phyloP scores from a whole-genome alignment of 768 basidiomycete genomes.

The Rubroboletus pulcherrimus region DNA sequence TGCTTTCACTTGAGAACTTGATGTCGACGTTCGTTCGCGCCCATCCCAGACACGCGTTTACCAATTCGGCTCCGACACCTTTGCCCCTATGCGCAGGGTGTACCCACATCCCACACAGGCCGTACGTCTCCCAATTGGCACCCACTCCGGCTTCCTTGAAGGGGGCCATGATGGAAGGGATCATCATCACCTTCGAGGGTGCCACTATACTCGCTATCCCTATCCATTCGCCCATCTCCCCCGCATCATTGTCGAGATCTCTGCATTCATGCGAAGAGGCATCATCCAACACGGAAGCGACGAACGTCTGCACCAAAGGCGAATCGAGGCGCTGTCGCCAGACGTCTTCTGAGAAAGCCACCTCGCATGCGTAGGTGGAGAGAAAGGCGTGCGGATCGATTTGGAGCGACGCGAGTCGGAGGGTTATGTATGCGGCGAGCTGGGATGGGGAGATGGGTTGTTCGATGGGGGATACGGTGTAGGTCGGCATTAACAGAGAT shows the following conservation, averaged over 20 bases:
- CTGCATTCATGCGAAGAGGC: neutral
- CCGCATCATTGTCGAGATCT: neutral
- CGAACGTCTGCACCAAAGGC: slow-evolving; percentile 9
- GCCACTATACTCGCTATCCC: slow-evolving; percentile 12
- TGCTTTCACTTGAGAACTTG: slow-evolving; percentile 1
- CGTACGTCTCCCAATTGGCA: slow-evolving; percentile 19
- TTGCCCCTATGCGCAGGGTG: slow-evolving; percentile 27
- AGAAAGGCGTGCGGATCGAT: slow-evolving; percentile 19
- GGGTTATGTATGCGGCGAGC: slow-evolving; percentile 20
- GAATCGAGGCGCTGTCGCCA: slow-evolving; percentile 23
- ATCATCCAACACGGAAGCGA: slow-evolving; percentile 9
- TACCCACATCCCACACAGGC: slow-evolving; percentile 27
- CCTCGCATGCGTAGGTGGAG: slow-evolving; percentile 24
- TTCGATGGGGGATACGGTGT: slow-evolving; percentile 17
- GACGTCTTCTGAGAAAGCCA: slow-evolving; percentile 16
- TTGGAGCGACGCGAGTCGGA: slow-evolving; percentile 24
- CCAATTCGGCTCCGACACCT: slow-evolving; percentile 16
- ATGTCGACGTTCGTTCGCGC: slow-evolving; percentile 15
- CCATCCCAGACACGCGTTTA: slow-evolving; percentile 24
- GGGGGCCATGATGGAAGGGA: slow-evolving; percentile 1
- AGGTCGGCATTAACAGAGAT: slow-evolving; percentile 1
- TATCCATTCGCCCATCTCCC: slow-evolving; percentile 17
- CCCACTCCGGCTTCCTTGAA: slow-evolving; percentile 14
- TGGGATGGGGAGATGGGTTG: slow-evolving; percentile 17
- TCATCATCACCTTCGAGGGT: slow-evolving; percentile 8